A percentile compares a stretch with the other conserved stretches of the same genome.
Evolutionary conservation across 78 protist species (phyloP).

Genomic region (Cyanophora paradoxa): DNA sequence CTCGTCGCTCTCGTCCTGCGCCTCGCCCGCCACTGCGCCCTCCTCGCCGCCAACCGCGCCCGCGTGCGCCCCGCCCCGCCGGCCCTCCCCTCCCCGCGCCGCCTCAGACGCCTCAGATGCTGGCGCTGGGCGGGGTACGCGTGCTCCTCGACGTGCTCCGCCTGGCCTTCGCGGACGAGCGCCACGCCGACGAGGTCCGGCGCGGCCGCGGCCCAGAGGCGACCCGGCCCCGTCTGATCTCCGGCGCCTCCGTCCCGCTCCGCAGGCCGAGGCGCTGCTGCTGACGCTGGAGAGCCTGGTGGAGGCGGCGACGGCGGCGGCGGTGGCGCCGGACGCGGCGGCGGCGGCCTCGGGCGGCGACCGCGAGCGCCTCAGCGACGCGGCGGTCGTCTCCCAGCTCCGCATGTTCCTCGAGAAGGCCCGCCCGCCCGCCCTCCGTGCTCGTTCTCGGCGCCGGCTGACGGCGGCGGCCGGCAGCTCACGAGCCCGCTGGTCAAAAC

Average conservation of each 20-base stretch:
- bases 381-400: too few relatives aligned
- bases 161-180: conserved; percentile 18
- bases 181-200: background rate
- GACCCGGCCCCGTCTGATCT: too few relatives aligned
- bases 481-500: conserved; percentile 19
- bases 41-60: too few relatives aligned
- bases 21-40: too few relatives aligned
- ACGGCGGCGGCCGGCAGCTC: background rate
- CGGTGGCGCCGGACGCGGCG: too few relatives aligned
- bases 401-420: too few relatives aligned
- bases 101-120: too few relatives aligned
- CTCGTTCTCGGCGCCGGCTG: background rate
- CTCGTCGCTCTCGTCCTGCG: too few relatives aligned
- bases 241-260: too few relatives aligned
- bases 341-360: background rate
- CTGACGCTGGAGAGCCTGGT: conserved; percentile 16
- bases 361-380: background rate
- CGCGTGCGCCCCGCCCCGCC: too few relatives aligned
- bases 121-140: conserved; percentile 7
- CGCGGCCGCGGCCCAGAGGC: too few relatives aligned
- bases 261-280: conserved; percentile 18
- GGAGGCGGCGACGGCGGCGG: conserved; percentile 29
- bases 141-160: conserved; percentile 21
- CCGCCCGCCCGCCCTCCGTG: background rate
- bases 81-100: too few relatives aligned